Percentiles rank a stretch among this genome's conserved stretches.
Evolutionary conservation across 441 rosid genomes (phyloP).

Genomic region (Erodium trifolium): DNA sequence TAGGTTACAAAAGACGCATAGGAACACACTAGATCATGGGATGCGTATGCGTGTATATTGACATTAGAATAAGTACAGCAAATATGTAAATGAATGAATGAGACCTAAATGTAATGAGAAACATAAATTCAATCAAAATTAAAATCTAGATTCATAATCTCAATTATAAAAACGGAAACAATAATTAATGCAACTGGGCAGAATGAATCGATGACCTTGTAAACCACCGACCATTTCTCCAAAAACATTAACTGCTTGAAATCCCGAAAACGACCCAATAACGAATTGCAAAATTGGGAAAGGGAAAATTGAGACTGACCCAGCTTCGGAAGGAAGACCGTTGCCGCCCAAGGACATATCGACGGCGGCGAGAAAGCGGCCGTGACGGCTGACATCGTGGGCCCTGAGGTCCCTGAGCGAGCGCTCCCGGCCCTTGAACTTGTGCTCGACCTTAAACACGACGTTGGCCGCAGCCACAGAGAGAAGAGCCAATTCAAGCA

Average conservation of each 20-base stretch:
- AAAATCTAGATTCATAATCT: not conserved
- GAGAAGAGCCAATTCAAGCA: slow-evolving; percentile 16
- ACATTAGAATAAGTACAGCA: too few species aligned
- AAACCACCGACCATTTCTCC: too few species aligned
- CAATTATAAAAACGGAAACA: not conserved
- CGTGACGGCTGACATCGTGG: slow-evolving; percentile 66
- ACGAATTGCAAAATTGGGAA: too few species aligned
- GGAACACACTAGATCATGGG: not conserved
- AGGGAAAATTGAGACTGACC: slow-evolving; percentile 33
- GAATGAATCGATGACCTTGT: too few species aligned
- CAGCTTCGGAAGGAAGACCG: slow-evolving; percentile 58
- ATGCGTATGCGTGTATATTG: too few species aligned
- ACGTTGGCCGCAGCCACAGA: slow-evolving; percentile 30
- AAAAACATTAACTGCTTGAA: too few species aligned
- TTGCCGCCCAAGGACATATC: slow-evolving; percentile 75
- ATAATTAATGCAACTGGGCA: not conserved
- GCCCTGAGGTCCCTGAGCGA: slow-evolving; percentile 45
- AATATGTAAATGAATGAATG: too few species aligned
- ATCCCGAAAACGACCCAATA: too few species aligned
- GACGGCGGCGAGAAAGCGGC: slow-evolving; percentile 51
- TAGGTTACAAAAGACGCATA: not conserved
- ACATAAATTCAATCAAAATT: not conserved
- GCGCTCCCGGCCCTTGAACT: slow-evolving; percentile 43
- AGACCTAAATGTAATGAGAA: not conserved
- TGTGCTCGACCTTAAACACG: slow-evolving; percentile 51